A percentile compares a stretch with the other conserved stretches of the same genome.
Conservation (phyloP, 2,329 filamentous ascomycete genomes). For the Ramichloridium luteum region DNA sequence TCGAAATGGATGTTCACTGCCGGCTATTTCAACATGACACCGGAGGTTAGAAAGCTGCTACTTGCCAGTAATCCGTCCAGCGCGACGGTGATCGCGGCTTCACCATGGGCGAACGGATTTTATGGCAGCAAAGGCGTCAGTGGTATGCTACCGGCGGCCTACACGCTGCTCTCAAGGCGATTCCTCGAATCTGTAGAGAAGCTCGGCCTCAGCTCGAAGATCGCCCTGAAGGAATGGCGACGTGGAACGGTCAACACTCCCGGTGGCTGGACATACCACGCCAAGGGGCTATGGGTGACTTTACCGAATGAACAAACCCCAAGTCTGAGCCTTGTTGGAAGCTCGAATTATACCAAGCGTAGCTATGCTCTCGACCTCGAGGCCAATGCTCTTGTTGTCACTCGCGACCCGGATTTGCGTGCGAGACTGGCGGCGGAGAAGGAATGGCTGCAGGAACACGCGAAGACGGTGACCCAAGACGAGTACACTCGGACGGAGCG, state of each 20-base stretch:
- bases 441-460: constrained; percentile 64
- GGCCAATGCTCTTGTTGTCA: constrained; percentile 76
- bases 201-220: constrained; percentile 43
- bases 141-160: constrained; percentile 80
- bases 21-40: constrained; percentile 95
- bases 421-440: constrained; percentile 66
- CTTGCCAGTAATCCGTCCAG: constrained; percentile 56
- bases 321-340: constrained; percentile 72
- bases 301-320: constrained; percentile 52
- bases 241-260: constrained; percentile 67
- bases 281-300: constrained; percentile 88
- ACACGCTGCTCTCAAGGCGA: constrained; percentile 72
- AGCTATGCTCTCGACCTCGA: constrained; percentile 90
- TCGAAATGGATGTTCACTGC: constrained; percentile 93
- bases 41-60: constrained; percentile 66
- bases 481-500: constrained; percentile 74
- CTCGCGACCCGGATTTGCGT: constrained; percentile 60
- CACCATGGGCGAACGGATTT: constrained; percentile 89
- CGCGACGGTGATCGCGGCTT: constrained; percentile 83
- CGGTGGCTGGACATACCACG: constrained; percentile 92
- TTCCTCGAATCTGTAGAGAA: constrained; percentile 56
- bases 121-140: constrained; percentile 79
- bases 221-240: constrained; percentile 78
- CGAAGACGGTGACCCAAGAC: constrained; percentile 54
- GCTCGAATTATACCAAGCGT: constrained; percentile 89